Percentiles rank a stretch among this genome's conserved stretches.
These are phyloP conservation scores for Trichoderma afroharzianum DNA, from an alignment of 2,329 filamentous ascomycete species.

Conservation along the genomic window DNA sequence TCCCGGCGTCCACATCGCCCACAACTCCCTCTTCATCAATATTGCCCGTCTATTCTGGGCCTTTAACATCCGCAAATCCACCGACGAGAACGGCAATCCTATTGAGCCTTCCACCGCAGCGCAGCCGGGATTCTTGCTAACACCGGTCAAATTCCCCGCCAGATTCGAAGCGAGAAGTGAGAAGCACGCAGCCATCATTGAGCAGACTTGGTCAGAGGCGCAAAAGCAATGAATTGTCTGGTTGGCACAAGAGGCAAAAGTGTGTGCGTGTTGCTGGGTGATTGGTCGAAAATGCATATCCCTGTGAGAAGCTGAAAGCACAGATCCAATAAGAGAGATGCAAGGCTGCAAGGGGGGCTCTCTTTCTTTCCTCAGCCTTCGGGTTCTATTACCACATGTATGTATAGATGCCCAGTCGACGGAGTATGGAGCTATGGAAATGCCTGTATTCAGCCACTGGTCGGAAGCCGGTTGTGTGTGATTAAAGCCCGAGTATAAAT, in stretches of 20 bases:
- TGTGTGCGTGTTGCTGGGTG: neutral
- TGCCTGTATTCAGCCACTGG: neutral
- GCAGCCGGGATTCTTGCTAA: constrained; percentile 12
- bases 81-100: neutral
- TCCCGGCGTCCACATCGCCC: constrained; percentile 54
- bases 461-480: neutral
- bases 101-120: constrained; percentile 4
- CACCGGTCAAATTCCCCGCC: constrained; percentile 5
- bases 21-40: constrained; percentile 44
- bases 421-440: neutral
- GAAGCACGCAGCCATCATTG: constrained; percentile 1
- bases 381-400: neutral
- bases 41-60: constrained; percentile 48
- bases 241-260: neutral
- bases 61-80: constrained; percentile 34
- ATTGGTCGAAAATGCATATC: neutral
- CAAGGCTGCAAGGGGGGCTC: neutral
- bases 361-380: neutral
- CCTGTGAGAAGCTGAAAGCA: neutral
- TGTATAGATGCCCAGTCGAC: neutral
- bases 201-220: constrained; percentile 6
- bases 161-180: constrained; percentile 2
- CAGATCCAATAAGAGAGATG: neutral
- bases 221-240: neutral
- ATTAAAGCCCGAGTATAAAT: neutral